Base-by-base conservation (phyloP, 1,284 basidiomycete genomes). In the Sporisorium sorghi region DNA sequence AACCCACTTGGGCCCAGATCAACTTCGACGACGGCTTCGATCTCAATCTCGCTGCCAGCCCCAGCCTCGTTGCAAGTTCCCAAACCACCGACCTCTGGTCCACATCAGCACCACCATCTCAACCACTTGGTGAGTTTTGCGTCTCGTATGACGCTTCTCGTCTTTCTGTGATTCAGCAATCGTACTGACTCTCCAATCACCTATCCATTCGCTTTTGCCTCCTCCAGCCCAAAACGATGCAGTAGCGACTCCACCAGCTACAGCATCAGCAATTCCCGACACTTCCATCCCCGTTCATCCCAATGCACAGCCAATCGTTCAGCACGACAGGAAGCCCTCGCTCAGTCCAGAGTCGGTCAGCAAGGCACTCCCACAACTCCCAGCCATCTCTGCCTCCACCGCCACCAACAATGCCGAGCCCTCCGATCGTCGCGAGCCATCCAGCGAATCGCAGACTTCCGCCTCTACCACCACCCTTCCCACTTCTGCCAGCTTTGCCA, bases 1-100 rank as follows among this genome's bases (percentile, higher is more conserved):
- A 63, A 47, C 63, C 73, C 17, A 58, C 73, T n/a, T 75, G 73
- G 73, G 48, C 61, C 10, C 61, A 65, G 23, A 64, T 75, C 73
- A 64, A 53, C 54, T 75, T 75, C 28, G 73, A 68, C 30, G 67
- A 67, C 33, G 64, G 60, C 26, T 75, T 75, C 55, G 64, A 75
- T 40, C 73, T 75, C 52, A 56, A 75, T 39, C 52, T 65, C 15
- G 71, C 32, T 23, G 48, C 37, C 9, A 72, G 48, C 8, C 60
- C 69, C 11, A 5, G 49, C 3, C 35, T 64, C 9, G 42, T 44
- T 11, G n/a, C 48, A 32, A 17, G 21, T 30, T 17, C 35, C 12
- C 43, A 49, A 50, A 55, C 46, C 5, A n/a, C 47, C 8, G 33
- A 37, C 15, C 26, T 24, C 9, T 49, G 49, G 40, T 40, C 40